A percentile compares a stretch with the other conserved stretches of the same genome.
These are phyloP conservation scores for Rhynchosporium secalis DNA, from an alignment of 2,329 filamentous ascomycete genomes.

Conservation along the genomic window DNA sequence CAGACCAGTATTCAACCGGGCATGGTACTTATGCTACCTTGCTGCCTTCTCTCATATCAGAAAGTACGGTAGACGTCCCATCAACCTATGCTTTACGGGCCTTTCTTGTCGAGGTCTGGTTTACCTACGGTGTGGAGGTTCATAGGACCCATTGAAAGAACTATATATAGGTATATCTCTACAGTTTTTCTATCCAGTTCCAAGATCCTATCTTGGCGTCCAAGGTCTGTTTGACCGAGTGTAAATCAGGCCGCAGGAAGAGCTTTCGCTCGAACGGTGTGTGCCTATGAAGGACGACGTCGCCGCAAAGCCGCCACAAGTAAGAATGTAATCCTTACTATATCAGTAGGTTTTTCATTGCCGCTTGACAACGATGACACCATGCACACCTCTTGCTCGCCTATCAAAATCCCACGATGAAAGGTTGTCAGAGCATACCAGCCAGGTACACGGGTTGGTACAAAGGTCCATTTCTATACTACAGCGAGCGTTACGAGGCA, in stretches of 20 bases:
- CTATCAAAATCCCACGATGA: constrained; percentile 4
- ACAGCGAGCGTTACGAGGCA: neutral
- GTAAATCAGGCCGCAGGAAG: neutral
- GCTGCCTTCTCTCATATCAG: too few species aligned
- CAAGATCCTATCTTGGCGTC: neutral
- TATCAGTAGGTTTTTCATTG: neutral
- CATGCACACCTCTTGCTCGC: neutral
- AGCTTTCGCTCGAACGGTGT: neutral
- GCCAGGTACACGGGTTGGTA: neutral
- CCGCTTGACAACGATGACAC: constrained; percentile 1
- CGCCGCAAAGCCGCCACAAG: neutral
- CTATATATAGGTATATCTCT: neutral
- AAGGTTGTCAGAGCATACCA: neutral
- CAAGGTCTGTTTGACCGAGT: constrained; percentile 5
- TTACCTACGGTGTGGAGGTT: too few species aligned
- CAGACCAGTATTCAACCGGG: too few species aligned
- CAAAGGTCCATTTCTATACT: too few species aligned
- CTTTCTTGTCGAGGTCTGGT: neutral
- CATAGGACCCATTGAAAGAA: neutral
- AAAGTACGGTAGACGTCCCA: too few species aligned
- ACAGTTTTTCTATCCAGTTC: neutral
- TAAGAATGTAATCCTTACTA: neutral
- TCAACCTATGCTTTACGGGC: neutral
- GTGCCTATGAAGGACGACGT: constrained; percentile 1
- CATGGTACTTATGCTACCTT: too few species aligned